Base-by-base conservation (phyloP, 139 green algal genomes). In the Micractinium sp. region DNA sequence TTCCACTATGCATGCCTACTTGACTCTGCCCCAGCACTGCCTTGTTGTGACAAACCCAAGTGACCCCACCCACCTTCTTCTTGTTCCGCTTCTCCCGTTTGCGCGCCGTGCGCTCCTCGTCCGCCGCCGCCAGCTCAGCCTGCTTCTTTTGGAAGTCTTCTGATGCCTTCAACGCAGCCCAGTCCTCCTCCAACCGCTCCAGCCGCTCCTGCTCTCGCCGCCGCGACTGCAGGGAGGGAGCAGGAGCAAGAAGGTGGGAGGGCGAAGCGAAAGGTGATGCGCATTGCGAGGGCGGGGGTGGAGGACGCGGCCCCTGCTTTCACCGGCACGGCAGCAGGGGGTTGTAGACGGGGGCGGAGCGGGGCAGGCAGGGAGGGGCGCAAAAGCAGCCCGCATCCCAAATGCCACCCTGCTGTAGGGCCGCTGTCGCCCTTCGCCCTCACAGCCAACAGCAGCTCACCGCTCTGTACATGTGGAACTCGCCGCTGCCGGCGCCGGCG, bases 381-480 rank as follows among this genome's bases (percentile, higher is more conserved):
- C 47, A 56, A n/a, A n/a, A n/a, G 7, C 47, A 56, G 7, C 47
- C 47, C 9, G 47, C 47, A 56, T 56, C 47, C 47, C 47, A 16
- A 9, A 16, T 56, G 47, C 47, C 47, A 56, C 47, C 47, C 47
- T 56, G 47, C 9, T 56, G 47, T 56, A n/a, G 47, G 7, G 9
- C 47, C 47, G 47, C 47, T 9, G 9, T 9, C 47, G 5, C 47
- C 47, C 47, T 56, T 56, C 9, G 47, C 47, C 47, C 47, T 56
- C 47, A 5, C 47, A 56, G 5, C 47, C 47, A 56, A 9, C 47
- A 9, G 27, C 31, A 63, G 27, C 81, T 53, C 67, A 89, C 60
- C 77, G 81, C 94, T 27, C 96, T 85, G 81, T 98, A 98, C 85
- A 96, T 96, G 87, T 98, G 96, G 85, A 98, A 98, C 74, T 98